Evolutionary conservation across 1,284 basidiomycete genomes (phyloP), one percentile per base, ranked within the genome.

Genomic region (Cutaneotrichosporon curvatum): DNA sequence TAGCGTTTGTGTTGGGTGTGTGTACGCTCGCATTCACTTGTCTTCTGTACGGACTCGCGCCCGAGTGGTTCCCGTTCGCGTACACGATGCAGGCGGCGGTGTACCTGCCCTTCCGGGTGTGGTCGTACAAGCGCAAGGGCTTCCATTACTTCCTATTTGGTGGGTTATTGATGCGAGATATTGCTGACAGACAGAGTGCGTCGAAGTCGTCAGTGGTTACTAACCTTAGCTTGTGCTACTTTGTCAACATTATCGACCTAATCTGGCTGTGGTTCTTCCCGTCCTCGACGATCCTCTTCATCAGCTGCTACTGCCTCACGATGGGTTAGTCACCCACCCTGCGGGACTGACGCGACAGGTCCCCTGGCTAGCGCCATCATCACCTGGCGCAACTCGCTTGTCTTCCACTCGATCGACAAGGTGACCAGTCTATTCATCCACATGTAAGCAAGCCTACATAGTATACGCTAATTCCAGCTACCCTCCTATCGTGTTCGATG

Each of bases 141-240:
- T 92, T 83, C 82, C 89, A 92, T 68, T 95, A 95, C 73, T 95
- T 95, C 75, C 77, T 94, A 37, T 92, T 92, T 68, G 90, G 88
- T 70, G 46, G 45, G 69, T 51, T 14, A 1, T 15, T 22, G 8
- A 8, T 19, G 25, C 5, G 11, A n/a, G 4, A 9, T 11, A 14
- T 2, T 45, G 35, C 38, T 38, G 32, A 30, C 22, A 2, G 8
- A 23, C 42, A 37, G 42, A 43, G 42, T 43, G 15, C 35, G 42
- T 43, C 9, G 11, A 25, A 28, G 11, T 28, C 2, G 19, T 7
- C 20, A n/a, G 16, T 11, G 33, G 14, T 18, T 20, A 19, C 31
- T 41, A 20, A 36, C 22, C 30, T 18, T 35, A 20, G 33, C 40
- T 72, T 92, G 34, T 94, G 89, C 70, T 94, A 94, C 73, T 92